These are phyloP conservation scores for Diospyros kaki DNA, from an alignment of 148 eudicot species.

Conservation along the genomic window DNA sequence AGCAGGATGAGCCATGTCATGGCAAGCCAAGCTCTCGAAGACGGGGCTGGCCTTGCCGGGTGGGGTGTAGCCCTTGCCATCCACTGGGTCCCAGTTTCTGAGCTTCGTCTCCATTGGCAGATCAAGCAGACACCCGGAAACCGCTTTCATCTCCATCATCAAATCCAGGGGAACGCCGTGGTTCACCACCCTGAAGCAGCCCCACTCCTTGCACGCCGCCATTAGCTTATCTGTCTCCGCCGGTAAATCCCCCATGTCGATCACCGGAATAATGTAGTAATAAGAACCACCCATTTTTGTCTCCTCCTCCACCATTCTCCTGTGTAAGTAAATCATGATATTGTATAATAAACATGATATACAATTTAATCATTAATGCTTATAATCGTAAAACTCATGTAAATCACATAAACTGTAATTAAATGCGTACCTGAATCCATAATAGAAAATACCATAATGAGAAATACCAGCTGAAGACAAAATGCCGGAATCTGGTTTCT, in stretches of 20 bases:
- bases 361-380: too few species aligned
- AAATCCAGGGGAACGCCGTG: conserved; percentile 10
- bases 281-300: too few species aligned
- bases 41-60: conserved; percentile 7
- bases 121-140: conserved; percentile 11
- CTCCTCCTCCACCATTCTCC: too few species aligned
- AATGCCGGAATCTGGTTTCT: too few species aligned
- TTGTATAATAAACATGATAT: too few species aligned
- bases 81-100: conserved; percentile 1
- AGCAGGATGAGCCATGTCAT: conserved; percentile 18
- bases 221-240: conserved; percentile 10
- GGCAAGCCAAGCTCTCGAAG: conserved; percentile 16
- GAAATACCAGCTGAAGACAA: too few species aligned
- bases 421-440: too few species aligned
- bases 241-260: conserved; percentile 7
- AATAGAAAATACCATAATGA: too few species aligned
- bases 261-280: not conserved
- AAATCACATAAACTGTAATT: too few species aligned
- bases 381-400: too few species aligned
- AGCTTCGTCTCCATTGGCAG: conserved; percentile 24
- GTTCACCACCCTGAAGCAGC: conserved; percentile 24
- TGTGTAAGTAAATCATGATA: too few species aligned
- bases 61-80: conserved; percentile 15
- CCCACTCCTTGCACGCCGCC: conserved; percentile 24
- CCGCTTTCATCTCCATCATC: conserved; percentile 21